These are phyloP conservation scores for Serendipita sp. DNA, from an alignment of 768 basidiomycete species.

Conservation along the genomic window DNA sequence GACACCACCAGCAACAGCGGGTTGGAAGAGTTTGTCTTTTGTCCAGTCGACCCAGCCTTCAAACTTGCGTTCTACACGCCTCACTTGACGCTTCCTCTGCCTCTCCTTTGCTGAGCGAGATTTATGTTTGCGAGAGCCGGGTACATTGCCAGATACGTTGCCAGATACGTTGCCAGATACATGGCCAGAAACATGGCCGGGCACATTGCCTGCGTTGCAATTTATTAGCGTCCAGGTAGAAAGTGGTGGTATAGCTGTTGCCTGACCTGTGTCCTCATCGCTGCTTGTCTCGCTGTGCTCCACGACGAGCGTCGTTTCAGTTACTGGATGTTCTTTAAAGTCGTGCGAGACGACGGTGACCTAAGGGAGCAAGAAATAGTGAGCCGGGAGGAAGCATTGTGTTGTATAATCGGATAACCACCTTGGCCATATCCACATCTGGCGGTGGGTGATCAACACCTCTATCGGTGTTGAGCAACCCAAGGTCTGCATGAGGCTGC, in stretches of 20 bases:
- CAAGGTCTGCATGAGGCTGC: conserved; percentile 50
- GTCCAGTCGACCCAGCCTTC: conserved; percentile 15
- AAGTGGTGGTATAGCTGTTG: no score
- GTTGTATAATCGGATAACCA: neutral
- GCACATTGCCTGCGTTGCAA: no score
- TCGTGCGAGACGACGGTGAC: conserved; percentile 38
- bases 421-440: conserved; percentile 14
- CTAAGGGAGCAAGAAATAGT: conserved; percentile 23
- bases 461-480: conserved; percentile 36
- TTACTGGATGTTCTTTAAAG: conserved; percentile 30
- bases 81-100: neutral
- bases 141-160: neutral
- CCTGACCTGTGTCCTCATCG: no score
- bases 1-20: conserved; percentile 56
- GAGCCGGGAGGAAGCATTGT: neutral
- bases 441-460: conserved; percentile 26
- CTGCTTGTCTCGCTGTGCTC: neutral
- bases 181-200: no score
- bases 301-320: neutral
- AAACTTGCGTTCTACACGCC: neutral
- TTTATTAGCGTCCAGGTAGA: no score
- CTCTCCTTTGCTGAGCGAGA: neutral
- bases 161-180: no score
- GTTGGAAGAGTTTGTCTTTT: conserved; percentile 42
- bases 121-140: neutral